phyloP scores from a whole-genome alignment of 2,329 filamentous ascomycete species.

The Pseudopithomyces chartarum region DNA sequence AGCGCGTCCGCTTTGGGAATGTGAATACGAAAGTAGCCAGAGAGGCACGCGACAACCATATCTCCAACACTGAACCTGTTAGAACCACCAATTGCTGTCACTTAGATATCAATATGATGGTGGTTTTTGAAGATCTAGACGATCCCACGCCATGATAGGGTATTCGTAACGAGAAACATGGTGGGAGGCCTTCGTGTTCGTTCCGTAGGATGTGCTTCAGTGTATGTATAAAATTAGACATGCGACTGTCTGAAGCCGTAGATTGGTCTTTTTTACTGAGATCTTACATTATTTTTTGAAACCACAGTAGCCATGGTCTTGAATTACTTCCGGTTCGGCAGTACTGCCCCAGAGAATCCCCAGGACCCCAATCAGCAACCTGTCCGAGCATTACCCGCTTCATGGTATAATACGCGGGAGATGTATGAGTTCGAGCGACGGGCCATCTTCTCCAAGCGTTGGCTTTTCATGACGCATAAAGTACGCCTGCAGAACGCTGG shows the following conservation, averaged over 20 bases:
- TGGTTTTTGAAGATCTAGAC: not conserved
- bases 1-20: slow-evolving; percentile 9
- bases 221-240: not conserved
- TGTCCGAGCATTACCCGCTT: slow-evolving; percentile 47
- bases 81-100: not conserved
- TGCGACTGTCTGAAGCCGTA: no score
- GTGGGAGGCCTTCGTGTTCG: not conserved
- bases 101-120: slow-evolving; percentile 3
- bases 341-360: slow-evolving; percentile 5
- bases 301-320: slow-evolving; percentile 7
- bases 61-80: not conserved
- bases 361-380: slow-evolving; percentile 15
- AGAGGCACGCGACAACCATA: not conserved
- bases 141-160: not conserved
- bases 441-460: slow-evolving; percentile 50
- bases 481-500: slow-evolving; percentile 25
- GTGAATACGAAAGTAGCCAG: slow-evolving; percentile 5
- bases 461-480: slow-evolving; percentile 45
- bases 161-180: not conserved
- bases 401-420: slow-evolving; percentile 51
- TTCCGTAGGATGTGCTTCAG: not conserved
- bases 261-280: no score
- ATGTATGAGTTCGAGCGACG: slow-evolving; percentile 55
- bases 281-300: no score
- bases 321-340: slow-evolving; percentile 24